Conservation (phyloP, 371 early-diverging fungal genomes). For the Massospora cicadina region DNA sequence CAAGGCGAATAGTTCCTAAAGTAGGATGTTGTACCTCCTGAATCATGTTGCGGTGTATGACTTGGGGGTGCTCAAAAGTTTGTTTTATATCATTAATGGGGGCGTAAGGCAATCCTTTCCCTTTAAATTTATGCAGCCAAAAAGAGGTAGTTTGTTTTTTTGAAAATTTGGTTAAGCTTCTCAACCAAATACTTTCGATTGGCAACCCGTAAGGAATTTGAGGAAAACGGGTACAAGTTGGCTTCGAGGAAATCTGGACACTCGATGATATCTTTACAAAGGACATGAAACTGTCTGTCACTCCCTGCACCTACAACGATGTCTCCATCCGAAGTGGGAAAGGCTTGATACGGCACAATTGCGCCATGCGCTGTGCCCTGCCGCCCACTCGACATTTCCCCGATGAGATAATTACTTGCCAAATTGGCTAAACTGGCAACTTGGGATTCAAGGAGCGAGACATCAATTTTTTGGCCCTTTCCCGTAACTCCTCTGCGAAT, state of each 20-base stretch:
- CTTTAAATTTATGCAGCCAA: slow-evolving; percentile 45
- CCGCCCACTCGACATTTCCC: slow-evolving; percentile 53
- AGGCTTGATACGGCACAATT: slow-evolving; percentile 83
- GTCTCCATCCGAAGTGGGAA: slow-evolving; percentile 41
- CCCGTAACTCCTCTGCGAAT: too few species aligned
- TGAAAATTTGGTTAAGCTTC: slow-evolving; percentile 29
- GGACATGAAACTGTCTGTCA: slow-evolving; percentile 56
- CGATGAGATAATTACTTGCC: slow-evolving; percentile 67
- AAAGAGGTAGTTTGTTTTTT: slow-evolving; percentile 26
- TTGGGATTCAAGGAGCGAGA: slow-evolving; percentile 69
- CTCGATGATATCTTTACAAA: slow-evolving; percentile 26
- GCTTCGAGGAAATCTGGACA: not conserved
- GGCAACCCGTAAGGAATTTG: slow-evolving; percentile 50
- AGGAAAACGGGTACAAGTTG: slow-evolving; percentile 23
- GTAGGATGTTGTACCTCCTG: slow-evolving; percentile 62
- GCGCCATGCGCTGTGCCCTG: slow-evolving; percentile 79
- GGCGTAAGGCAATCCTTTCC: slow-evolving; percentile 57
- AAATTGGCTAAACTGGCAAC: slow-evolving; percentile 77
- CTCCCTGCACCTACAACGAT: slow-evolving; percentile 83
- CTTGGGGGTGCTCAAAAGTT: slow-evolving; percentile 79
- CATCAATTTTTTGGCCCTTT: slow-evolving; percentile 70
- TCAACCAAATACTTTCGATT: slow-evolving; percentile 43
- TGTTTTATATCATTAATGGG: slow-evolving; percentile 71
- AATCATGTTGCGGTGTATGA: slow-evolving; percentile 54
- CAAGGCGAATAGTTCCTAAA: slow-evolving; percentile 57